Evolutionary conservation across 2,329 filamentous ascomycete genomes (phyloP).

Genomic region (Xylaria sp.): DNA sequence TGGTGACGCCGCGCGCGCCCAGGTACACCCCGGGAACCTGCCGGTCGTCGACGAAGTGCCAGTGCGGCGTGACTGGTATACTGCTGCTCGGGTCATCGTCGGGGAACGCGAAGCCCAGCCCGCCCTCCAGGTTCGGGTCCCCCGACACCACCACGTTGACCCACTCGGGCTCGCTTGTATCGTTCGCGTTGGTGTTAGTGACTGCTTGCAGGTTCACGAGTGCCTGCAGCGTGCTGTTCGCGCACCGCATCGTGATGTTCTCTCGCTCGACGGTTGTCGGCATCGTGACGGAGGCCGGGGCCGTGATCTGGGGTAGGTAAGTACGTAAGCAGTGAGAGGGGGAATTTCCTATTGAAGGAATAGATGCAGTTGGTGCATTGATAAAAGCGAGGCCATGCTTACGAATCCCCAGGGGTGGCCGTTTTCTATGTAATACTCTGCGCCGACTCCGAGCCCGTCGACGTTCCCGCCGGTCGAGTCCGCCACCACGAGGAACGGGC

Average conservation of each 20-base stretch:
- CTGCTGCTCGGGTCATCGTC: not conserved
- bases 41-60: constrained; percentile 20
- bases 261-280: constrained; percentile 1
- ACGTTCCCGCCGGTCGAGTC: constrained; percentile 16
- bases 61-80: constrained; percentile 16
- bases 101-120: constrained; percentile 17
- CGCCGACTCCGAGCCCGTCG: constrained; percentile 17
- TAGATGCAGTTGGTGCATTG: too few species aligned
- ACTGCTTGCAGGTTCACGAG: constrained; percentile 1
- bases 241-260: constrained; percentile 20
- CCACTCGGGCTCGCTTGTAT: constrained; percentile 8
- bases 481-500: constrained; percentile 17
- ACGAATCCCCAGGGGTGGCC: constrained; percentile 15
- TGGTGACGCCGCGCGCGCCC: constrained; percentile 10
- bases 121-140: constrained; percentile 17
- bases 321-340: not conserved
- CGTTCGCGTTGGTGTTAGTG: not conserved
- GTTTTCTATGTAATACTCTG: constrained; percentile 14
- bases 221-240: constrained; percentile 19
- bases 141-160: constrained; percentile 18
- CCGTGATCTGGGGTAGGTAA: constrained; percentile 9
- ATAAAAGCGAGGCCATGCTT: too few species aligned
- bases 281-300: not conserved
- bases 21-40: constrained; percentile 20
- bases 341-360: too few species aligned